Conservation (phyloP, 345 rosid genomes). For the Mallotus nudiflorus region DNA sequence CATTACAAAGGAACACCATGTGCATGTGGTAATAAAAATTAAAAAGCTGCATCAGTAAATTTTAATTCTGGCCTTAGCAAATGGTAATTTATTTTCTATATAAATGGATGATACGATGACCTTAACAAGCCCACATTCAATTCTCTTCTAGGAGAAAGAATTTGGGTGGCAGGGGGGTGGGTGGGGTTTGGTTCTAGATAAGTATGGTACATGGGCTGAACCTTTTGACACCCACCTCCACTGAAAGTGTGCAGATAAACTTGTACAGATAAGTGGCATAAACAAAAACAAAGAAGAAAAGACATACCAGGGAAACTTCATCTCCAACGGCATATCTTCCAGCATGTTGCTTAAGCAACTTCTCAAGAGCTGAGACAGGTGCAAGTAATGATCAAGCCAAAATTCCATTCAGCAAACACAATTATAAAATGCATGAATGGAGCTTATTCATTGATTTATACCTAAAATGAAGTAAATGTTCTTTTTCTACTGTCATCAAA, state of each 20-base stretch:
- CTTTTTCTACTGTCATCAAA: neutral
- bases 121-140: neutral
- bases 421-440: neutral
- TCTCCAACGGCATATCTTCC: slow-evolving; percentile 80
- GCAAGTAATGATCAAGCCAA: slow-evolving; percentile 1
- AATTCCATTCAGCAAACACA: neutral
- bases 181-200: neutral
- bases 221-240: neutral
- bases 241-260: neutral
- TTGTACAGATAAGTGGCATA: neutral
- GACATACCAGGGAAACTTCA: slow-evolving; percentile 62
- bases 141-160: neutral
- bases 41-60: too few species aligned
- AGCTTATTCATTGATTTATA: neutral
- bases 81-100: neutral
- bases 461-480: neutral
- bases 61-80: neutral
- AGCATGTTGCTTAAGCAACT: slow-evolving; percentile 54
- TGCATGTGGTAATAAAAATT: slow-evolving; percentile 1
- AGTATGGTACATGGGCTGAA: neutral
- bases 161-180: too few species aligned
- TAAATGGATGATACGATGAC: neutral
- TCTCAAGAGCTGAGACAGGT: slow-evolving; percentile 64
- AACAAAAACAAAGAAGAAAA: slow-evolving; percentile 7
- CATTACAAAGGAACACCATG: too few species aligned